Evolutionary conservation across 495 filamentous ascomycete genomes (phyloP), one percentile per base, ranked within the genome.

Genomic region (Diplogelasinospora grovesii): DNA sequence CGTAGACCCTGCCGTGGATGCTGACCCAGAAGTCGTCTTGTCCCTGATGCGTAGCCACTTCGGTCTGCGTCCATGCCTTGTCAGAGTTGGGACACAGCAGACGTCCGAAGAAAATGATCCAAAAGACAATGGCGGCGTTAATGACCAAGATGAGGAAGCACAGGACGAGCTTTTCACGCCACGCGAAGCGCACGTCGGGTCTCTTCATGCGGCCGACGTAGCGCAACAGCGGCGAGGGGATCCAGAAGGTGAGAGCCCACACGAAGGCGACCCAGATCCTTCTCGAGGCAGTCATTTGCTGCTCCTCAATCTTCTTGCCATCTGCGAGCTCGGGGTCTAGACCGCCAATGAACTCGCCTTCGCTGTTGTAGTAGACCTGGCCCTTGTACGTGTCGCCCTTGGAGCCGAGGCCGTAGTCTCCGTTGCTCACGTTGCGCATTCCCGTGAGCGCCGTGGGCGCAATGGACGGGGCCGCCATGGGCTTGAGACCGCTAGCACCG

Each of bases 101-200:
- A 24, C 71, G 75, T 31, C 90, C 88, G 45, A 98, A 88, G 21
- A 70, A 75, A 51, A 94, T 80, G 53, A 98, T 96, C 71, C 86
- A 95, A 66, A 98, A 98, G 33, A 95, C 74, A 45, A 98, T 77
- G 27, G 78, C 57, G 10, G 63, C 90, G 59, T 98, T 98, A 48
- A 95, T 64, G 22, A 97, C 49, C 16, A 86, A 56, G 46, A 98
- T 97, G 42, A 95, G 43, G 22, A 83, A 63, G 19, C 86, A 75
- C 8, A 98, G 70, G 4, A 95, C 80, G 26, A 98, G 25, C 63
- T 98, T 98, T 52, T 98, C 92, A 57, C 90, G 71, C 92, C 92
- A 98, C 4, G 92, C 92, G 78, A 97, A 84, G 1, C 92, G 83
- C 28, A 98, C 85, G 64, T 98, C 92, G 1, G 92, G 92, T 28